Evolutionary conservation across 2,329 filamentous ascomycete genomes (phyloP), one percentile per base, ranked within the genome.

Genomic region (Penicillium sp.): DNA sequence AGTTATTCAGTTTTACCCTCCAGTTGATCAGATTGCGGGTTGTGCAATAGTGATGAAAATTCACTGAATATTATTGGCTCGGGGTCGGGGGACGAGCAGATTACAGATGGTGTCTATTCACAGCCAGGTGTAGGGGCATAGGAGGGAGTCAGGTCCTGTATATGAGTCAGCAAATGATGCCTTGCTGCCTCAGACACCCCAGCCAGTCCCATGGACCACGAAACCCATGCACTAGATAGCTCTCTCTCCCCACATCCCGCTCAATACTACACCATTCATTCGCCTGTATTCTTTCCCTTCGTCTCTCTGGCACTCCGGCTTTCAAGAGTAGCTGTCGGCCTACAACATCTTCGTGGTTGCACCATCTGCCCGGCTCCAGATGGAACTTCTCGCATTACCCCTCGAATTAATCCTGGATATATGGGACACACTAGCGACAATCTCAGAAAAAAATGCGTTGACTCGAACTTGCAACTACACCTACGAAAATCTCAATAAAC

Each of bases 81-180:
- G 18, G 37, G 20, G n/a, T 55, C 29, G 45, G 50, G 58, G 30
- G 49, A 56, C 41, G 45, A 41, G 30, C 46, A 43, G 43, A 37
- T 49, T 52, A 57, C 45, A 43, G 49, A 59, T 58, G 39, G 54
- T 36, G 47, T 58, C 36, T 9, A 50, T 51, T 61, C 42, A 44
- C 49, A 43, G 47, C 51, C 51, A 26, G 54, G 51, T 32, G 54
- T 62, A 33, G 52, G 52, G 46, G 43, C 51, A 55, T 61, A 57
- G 45, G 49, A 55, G 20, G 56, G 49, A 41, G 24, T 52, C 42
- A 44, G 44, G 45, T 58, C 56, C 54, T 49, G 61, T 42, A 46
- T 33, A 46, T 54, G 29, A 46, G 27, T n/a, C n/a, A n/a, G 42
- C 17, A 48, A 30, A 48, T 51, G 24, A 56, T n/a, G n/a, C n/a